Evolutionary conservation across 2,329 filamentous ascomycete species (phyloP), one percentile per base, ranked within the genome.

Genomic region (Aspergillus jensenii): DNA sequence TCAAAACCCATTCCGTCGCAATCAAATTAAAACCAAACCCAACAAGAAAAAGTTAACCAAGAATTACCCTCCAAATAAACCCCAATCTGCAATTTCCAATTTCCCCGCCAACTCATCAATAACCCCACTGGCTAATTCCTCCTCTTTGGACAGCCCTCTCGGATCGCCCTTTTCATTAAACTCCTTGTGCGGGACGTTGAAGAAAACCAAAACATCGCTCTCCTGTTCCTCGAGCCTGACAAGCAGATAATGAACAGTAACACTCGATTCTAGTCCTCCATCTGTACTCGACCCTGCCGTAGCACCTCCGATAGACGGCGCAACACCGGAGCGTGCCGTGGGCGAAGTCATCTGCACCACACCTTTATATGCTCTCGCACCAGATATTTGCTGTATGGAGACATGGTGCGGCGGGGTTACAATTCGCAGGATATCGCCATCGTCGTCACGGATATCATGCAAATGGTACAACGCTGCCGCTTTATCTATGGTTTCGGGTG

Each of bases 111-210:
- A 86, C 50, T 65, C 69, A 25, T 55, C 62, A 48, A 79, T 59
- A 23, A 71, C 56, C 40, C 68, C 70, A 48, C 66, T 64, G 9
- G 71, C 77, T 48, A 71, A 44, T 67, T 77, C 85, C 69, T 89
- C 86, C 71, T 90, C 88, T 39, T 88, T 83, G 6, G 83, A 84
- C 66, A 88, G 82, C 52, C 87, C 88, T 67, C 90, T 87, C 62
- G 90, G 76, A 73, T 85, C 82, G 4, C 87, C 89, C 68, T 84
- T 82, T 70, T 84, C 87, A 15, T 87, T 87, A 56, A 93, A 85
- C 33, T 91, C 87, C 8, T 88, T 87, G 73, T 95, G 89, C 27
- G 93, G 93, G 48, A 96, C 90, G 75, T 96, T 97, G 70, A 96
- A 85, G 41, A 90, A 90, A 61, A 96, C 86, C 47, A 96, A 79